Percentiles rank a stretch among this genome's conserved stretches.
Conservation (phyloP, 2,329 filamentous ascomycete genomes). For the Venturia oleaginea region DNA sequence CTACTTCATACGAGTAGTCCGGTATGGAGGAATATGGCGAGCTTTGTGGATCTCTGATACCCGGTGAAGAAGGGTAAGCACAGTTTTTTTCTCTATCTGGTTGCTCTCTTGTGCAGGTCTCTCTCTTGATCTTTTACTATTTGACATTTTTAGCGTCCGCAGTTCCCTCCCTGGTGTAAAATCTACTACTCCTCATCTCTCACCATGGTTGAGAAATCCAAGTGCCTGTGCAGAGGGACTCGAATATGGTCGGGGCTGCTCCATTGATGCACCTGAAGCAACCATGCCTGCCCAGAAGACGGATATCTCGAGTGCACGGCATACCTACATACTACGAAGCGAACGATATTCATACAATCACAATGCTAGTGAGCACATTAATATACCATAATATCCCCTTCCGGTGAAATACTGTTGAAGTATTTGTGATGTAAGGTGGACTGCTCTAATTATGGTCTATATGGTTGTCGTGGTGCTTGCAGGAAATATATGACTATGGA, state of each 20-base stretch:
- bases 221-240: not conserved
- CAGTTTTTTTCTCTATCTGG: not conserved
- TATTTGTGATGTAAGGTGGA: too few species aligned
- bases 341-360: not conserved
- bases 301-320: not conserved
- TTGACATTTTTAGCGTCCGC: not conserved
- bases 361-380: too few species aligned
- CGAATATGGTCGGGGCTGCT: not conserved
- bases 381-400: too few species aligned
- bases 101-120: not conserved
- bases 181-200: not conserved
- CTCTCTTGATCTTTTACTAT: not conserved
- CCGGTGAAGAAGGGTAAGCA: not conserved
- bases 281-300: not conserved
- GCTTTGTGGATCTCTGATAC: not conserved
- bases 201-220: not conserved
- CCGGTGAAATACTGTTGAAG: too few species aligned
- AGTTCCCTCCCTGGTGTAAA: not conserved
- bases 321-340: constrained; percentile 3
- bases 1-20: not conserved
- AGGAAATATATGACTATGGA: too few species aligned
- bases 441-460: too few species aligned
- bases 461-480: too few species aligned
- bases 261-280: not conserved
- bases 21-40: not conserved